A percentile compares a stretch with the other conserved stretches of the same genome.
phyloP scores from a whole-genome alignment of 352 stramenopile species.

The Phytopythium mirpurense region DNA sequence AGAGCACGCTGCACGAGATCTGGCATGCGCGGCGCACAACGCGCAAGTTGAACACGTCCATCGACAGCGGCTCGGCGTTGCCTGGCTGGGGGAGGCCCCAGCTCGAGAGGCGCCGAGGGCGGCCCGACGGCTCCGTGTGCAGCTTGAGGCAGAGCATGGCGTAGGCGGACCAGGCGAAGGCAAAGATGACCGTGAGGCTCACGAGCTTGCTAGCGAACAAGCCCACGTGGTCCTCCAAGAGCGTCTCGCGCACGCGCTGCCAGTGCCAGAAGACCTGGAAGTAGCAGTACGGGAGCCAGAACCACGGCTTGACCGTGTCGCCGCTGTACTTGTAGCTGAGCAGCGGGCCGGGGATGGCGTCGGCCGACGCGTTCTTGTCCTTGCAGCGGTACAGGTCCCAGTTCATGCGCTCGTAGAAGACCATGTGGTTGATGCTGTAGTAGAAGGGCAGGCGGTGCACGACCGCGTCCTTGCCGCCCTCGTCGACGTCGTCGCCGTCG shows the following conservation, averaged over 20 bases:
- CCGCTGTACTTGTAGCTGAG: constrained; percentile 83
- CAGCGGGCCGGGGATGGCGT: constrained; percentile 56
- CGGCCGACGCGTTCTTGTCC: constrained; percentile 54
- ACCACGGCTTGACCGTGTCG: constrained; percentile 68
- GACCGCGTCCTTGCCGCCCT: constrained; percentile 28
- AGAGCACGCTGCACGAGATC: constrained; percentile 68
- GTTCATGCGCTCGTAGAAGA: constrained; percentile 86
- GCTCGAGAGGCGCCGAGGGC: constrained; percentile 51
- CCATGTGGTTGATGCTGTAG: constrained; percentile 87
- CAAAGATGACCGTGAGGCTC: constrained; percentile 53
- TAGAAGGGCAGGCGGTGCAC: constrained; percentile 75
- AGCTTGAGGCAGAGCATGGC: constrained; percentile 62
- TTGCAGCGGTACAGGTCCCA: constrained; percentile 85
- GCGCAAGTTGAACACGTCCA: constrained; percentile 71
- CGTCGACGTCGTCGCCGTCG: constrained; percentile 32
- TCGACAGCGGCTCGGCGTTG: constrained; percentile 43
- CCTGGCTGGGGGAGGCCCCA: constrained; percentile 47
- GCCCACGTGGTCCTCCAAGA: constrained; percentile 58
- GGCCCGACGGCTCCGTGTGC: constrained; percentile 57
- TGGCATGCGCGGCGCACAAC: constrained; percentile 68
- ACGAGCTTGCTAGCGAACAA: constrained; percentile 59
- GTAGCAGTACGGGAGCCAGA: constrained; percentile 78
- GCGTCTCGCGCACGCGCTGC: constrained; percentile 48
- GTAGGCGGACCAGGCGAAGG: constrained; percentile 61
- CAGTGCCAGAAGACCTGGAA: constrained; percentile 85